A percentile compares a stretch with the other conserved stretches of the same genome.
phyloP scores from a whole-genome alignment of 495 filamentous ascomycete genomes.

The Trichoderma erinaceum region DNA sequence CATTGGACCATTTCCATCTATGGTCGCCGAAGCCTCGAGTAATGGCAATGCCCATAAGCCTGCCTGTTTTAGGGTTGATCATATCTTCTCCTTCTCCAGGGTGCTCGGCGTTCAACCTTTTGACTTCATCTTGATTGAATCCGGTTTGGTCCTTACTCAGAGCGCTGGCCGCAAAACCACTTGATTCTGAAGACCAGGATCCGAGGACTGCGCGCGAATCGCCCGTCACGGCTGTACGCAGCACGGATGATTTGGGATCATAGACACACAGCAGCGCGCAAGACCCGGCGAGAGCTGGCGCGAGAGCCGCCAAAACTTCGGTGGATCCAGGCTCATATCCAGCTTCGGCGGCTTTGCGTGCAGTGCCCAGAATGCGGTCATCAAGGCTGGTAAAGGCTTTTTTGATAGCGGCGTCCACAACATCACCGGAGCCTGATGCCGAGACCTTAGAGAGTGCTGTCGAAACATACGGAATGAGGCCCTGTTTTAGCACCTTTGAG shows the following conservation, averaged over 20 bases:
- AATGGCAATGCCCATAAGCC: constrained; percentile 50
- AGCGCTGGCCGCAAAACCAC: constrained; percentile 42
- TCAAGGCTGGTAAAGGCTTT: constrained; percentile 47
- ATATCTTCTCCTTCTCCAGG: constrained; percentile 52
- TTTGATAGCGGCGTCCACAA: constrained; percentile 30
- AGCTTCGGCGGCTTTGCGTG: constrained; percentile 22
- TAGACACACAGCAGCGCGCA: constrained; percentile 55
- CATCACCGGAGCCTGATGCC: background rate
- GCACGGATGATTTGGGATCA: constrained; percentile 39
- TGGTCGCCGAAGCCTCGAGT: constrained; percentile 60
- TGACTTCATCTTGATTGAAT: constrained; percentile 45
- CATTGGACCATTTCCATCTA: constrained; percentile 55
- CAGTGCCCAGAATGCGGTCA: constrained; percentile 40
- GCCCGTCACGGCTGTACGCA: constrained; percentile 46
- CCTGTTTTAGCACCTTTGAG: background rate
- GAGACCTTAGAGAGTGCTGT: background rate
- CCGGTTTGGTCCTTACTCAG: constrained; percentile 57
- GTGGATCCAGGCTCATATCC: constrained; percentile 39
- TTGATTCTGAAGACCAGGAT: constrained; percentile 32
- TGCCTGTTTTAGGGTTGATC: constrained; percentile 36
- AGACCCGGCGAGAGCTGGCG: constrained; percentile 34
- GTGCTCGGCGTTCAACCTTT: constrained; percentile 47
- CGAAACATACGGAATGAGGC: background rate
- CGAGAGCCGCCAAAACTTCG: background rate
- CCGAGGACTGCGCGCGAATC: constrained; percentile 59